Percentiles rank a stretch among this genome's conserved stretches.
phyloP scores from a whole-genome alignment of 495 filamentous ascomycete genomes.

The Neurospora hispaniola region DNA sequence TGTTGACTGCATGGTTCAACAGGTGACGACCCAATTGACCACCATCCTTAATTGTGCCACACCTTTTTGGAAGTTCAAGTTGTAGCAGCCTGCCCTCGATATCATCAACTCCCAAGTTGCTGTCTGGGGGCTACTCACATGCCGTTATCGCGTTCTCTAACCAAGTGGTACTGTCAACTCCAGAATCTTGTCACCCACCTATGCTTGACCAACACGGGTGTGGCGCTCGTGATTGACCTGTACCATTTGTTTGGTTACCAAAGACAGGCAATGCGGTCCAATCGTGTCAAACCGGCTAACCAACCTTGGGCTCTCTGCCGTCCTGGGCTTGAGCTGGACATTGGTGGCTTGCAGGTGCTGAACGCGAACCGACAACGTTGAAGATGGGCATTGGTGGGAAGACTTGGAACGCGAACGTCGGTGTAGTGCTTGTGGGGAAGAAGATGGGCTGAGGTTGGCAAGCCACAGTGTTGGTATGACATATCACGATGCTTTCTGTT shows the following conservation, averaged over 20 bases:
- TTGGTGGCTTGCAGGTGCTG: too few species aligned
- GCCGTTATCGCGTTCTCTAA: not conserved
- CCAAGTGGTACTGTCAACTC: not conserved
- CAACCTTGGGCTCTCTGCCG: not conserved
- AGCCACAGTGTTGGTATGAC: too few species aligned
- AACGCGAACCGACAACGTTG: too few species aligned
- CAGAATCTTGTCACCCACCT: not conserved
- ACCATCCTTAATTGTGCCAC: not conserved
- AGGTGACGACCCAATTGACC: not conserved
- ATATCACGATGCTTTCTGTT: too few species aligned
- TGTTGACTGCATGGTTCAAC: not conserved
- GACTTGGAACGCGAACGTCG: too few species aligned
- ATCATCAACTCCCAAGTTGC: too few species aligned
- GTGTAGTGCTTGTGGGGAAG: too few species aligned
- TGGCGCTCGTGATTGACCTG: not conserved
- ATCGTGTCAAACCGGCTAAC: not conserved
- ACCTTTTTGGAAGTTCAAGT: not conserved
- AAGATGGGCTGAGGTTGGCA: too few species aligned
- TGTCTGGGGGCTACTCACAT: not conserved
- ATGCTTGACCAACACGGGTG: not conserved
- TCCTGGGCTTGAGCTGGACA: not conserved
- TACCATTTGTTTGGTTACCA: not conserved
- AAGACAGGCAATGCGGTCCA: not conserved
- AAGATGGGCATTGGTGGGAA: too few species aligned
- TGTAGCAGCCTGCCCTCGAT: too few species aligned